Conservation (phyloP, 1,139 yeast genomes). For the Yarrowia galli region DNA sequence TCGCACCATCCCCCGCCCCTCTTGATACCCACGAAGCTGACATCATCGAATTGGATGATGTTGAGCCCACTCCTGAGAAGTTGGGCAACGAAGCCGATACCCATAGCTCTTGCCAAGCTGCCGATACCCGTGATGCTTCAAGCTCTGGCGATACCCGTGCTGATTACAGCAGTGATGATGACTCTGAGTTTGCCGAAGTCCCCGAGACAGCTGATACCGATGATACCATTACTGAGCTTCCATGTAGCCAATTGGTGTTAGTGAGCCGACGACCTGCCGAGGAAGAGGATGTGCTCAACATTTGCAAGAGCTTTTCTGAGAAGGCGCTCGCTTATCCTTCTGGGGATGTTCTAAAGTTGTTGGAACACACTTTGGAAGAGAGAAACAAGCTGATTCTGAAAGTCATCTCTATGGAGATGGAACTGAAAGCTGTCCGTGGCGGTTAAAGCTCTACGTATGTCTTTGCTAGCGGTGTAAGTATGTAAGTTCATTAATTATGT, state of each 20-base stretch:
- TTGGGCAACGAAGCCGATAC: neutral
- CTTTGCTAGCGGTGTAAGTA: neutral
- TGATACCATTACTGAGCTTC: neutral
- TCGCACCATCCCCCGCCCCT: neutral
- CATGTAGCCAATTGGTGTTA: neutral
- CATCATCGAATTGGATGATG: neutral
- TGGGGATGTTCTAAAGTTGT: neutral
- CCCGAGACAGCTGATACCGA: neutral
- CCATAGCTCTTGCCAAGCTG: too few relatives aligned
- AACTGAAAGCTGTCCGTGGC: neutral
- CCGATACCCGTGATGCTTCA: neutral
- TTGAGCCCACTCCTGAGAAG: neutral
- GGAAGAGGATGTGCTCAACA: neutral
- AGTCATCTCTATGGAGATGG: slow-evolving; percentile 4
- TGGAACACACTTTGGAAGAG: slow-evolving; percentile 6
- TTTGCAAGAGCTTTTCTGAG: neutral
- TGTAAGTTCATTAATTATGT: slow-evolving; percentile 4
- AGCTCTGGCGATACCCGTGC: neutral
- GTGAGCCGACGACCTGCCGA: neutral
- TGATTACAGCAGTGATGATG: neutral
- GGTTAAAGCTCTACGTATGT: neutral
- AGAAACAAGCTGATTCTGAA: slow-evolving; percentile 4
- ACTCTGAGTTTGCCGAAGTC: neutral
- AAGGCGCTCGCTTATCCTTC: neutral
- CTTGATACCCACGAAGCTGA: neutral